These are phyloP conservation scores for Gonium pectorale DNA, from an alignment of 139 green algal species.

Conservation along the genomic window DNA sequence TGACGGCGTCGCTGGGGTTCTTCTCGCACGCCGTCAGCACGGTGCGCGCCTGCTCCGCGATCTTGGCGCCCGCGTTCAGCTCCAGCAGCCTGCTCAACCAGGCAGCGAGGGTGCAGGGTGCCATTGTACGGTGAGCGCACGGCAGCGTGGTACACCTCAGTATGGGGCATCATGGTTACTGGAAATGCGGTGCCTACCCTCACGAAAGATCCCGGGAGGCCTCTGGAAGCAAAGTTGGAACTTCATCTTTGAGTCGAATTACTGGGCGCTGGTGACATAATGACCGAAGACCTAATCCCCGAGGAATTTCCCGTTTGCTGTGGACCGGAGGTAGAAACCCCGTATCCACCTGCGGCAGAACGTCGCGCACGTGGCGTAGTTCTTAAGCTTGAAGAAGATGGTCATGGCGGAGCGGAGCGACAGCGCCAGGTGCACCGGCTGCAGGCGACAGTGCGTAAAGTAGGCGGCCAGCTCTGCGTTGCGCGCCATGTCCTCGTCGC, in stretches of 20 bases:
- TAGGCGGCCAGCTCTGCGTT: constrained; percentile 97
- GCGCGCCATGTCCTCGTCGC: constrained; percentile 76
- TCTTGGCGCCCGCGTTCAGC: constrained; percentile 91
- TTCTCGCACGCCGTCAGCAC: constrained; percentile 96
- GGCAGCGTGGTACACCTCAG: too few relatives aligned
- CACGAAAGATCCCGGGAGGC: too few relatives aligned
- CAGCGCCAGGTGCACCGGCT: constrained; percentile 92
- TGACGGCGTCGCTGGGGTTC: constrained; percentile 85
- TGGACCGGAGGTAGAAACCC: neutral
- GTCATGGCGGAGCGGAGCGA: constrained; percentile 92
- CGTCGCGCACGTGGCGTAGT: constrained; percentile 87
- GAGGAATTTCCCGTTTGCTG: neutral
- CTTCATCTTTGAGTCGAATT: too few relatives aligned
- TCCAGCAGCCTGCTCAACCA: constrained; percentile 94
- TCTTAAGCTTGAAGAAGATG: constrained; percentile 97
- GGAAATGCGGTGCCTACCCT: too few relatives aligned
- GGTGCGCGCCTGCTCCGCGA: constrained; percentile 82
- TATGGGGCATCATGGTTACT: too few relatives aligned
- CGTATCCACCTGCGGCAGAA: constrained; percentile 90
- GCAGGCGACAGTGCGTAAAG: constrained; percentile 97
- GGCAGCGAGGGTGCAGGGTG: too few relatives aligned
- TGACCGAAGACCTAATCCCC: too few relatives aligned
- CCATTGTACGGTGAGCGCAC: too few relatives aligned
- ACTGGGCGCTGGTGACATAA: too few relatives aligned
- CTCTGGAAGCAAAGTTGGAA: too few relatives aligned